Percentiles rank a stretch among this genome's conserved stretches.
phyloP scores from a whole-genome alignment of 805 yeast genomes.

The Teunomyces panamensis region DNA sequence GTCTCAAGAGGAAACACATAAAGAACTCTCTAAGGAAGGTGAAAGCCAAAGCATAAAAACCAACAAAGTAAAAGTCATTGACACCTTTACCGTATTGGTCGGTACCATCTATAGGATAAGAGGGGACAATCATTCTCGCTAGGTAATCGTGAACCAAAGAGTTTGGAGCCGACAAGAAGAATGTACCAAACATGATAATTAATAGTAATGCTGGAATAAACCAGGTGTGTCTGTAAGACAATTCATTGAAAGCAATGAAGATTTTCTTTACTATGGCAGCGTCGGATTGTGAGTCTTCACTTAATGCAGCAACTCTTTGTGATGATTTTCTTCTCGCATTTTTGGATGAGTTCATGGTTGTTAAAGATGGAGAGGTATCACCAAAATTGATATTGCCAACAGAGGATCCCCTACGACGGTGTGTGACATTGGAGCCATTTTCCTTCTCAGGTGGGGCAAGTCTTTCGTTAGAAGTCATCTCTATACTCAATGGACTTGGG shows the following conservation, averaged over 20 bases:
- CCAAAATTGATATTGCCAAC: constrained; percentile 76
- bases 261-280: constrained; percentile 55
- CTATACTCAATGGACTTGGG: not conserved
- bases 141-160: constrained; percentile 55
- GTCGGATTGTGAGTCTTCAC: constrained; percentile 35
- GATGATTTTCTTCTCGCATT: constrained; percentile 33
- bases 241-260: constrained; percentile 56
- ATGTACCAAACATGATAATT: constrained; percentile 38
- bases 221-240: constrained; percentile 68
- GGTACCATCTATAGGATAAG: constrained; percentile 61
- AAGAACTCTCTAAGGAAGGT: constrained; percentile 86
- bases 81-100: constrained; percentile 84
- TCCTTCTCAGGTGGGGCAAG: constrained; percentile 4
- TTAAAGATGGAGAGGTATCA: constrained; percentile 65
- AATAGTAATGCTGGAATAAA: constrained; percentile 57
- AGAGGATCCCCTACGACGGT: constrained; percentile 57
- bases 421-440: constrained; percentile 3
- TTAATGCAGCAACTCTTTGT: constrained; percentile 31
- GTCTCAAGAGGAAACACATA: constrained; percentile 79
- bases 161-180: constrained; percentile 54
- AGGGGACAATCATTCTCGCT: constrained; percentile 59
- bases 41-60: constrained; percentile 79
- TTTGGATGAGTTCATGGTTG: constrained; percentile 58
- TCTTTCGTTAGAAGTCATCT: constrained; percentile 2
- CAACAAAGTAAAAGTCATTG: constrained; percentile 77